Percentiles rank a stretch among this genome's conserved stretches.
Evolutionary conservation across 306 rosid genomes (phyloP).

Genomic region (peach (Prunus persica)): DNA sequence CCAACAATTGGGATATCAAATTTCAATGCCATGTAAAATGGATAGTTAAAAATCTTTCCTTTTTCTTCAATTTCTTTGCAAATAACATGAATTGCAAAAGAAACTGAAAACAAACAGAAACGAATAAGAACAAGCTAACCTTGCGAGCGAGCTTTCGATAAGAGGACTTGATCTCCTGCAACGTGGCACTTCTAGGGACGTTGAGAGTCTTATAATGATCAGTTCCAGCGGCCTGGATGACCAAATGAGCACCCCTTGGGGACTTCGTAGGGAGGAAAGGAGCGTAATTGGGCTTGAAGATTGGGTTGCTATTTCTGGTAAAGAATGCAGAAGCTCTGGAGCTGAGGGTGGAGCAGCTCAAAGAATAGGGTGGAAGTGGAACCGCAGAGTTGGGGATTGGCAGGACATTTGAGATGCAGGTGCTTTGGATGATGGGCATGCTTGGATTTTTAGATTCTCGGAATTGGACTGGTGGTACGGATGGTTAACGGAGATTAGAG

Average conservation of each 20-base stretch:
- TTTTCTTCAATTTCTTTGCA: slow-evolving; percentile 12
- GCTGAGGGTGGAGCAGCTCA: slow-evolving; percentile 15
- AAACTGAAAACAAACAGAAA: neutral
- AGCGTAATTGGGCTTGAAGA: slow-evolving; percentile 26
- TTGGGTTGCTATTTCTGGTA: neutral
- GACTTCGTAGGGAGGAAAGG: slow-evolving; percentile 25
- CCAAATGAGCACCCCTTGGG: slow-evolving; percentile 18
- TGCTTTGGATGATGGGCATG: slow-evolving; percentile 16
- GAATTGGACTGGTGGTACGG: neutral
- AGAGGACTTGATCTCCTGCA: slow-evolving; percentile 73
- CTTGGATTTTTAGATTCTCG: neutral
- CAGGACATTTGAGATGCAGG: slow-evolving; percentile 13
- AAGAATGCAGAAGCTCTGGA: slow-evolving; percentile 36
- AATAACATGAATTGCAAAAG: slow-evolving; percentile 9
- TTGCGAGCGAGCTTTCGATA: slow-evolving; percentile 85
- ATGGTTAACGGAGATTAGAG: neutral
- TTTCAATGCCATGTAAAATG: slow-evolving; percentile 8
- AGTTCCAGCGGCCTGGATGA: slow-evolving; percentile 40
- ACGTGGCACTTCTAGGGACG: slow-evolving; percentile 51
- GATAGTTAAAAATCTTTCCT: neutral
- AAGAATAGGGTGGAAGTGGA: slow-evolving; percentile 31
- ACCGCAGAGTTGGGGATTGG: slow-evolving; percentile 11
- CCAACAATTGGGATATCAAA: slow-evolving; percentile 4
- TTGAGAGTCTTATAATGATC: slow-evolving; percentile 73
- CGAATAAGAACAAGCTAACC: slow-evolving; percentile 37